Base-by-base conservation (phyloP, 202 grass and related monocot species). In the Schoenoplectus tabernaemontani region DNA sequence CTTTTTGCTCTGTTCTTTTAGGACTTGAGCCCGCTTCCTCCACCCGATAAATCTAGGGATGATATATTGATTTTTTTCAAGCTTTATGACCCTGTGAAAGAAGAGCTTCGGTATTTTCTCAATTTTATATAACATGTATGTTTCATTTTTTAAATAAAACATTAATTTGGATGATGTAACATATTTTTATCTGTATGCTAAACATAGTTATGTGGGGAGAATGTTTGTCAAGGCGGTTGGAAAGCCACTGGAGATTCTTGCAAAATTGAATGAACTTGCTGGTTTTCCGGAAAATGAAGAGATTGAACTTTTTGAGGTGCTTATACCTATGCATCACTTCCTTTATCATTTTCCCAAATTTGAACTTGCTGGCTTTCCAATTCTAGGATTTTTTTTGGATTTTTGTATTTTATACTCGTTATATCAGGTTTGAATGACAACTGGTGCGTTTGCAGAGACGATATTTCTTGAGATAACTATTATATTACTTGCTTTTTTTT, bases 21-120 rank as follows among this genome's bases (percentile, higher is more conserved):
- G 95, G 91, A 92, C 81, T 71, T 90, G 28, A 44, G 32, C 23
- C 86, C 90, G 37, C 68, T 95, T 77, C 75, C 91, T 85, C 87
- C 82, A 79, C 89, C 89, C 81, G 84, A 86, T 80, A 98, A 92
- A 87, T 70, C 83, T 58, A 92, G 88, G 81, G 95, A 92, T 70
- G 89, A 98, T 56, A 91, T 98, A 78, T 84, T 98, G 76, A 88
- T 97, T 81, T 97, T 91, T 65, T 97, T 97, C 85, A 97, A 97
- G 83, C 86, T 95, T 63, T 98, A 92, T 79, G 86, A 92, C 39
- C 88, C 89, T 10, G 91, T 92, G 70, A 95, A 91, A 85, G 83
- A 91, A 87, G 78, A 90, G 63, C 68, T 95, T 81, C 34, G 91
- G 95, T 98, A 92, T 66, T 38, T 19, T 83, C 53, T 77, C 46